Percentiles rank a stretch among this genome's conserved stretches.
Evolutionary conservation across 768 basidiomycete species (phyloP).

Genomic region (Russula abietina): DNA sequence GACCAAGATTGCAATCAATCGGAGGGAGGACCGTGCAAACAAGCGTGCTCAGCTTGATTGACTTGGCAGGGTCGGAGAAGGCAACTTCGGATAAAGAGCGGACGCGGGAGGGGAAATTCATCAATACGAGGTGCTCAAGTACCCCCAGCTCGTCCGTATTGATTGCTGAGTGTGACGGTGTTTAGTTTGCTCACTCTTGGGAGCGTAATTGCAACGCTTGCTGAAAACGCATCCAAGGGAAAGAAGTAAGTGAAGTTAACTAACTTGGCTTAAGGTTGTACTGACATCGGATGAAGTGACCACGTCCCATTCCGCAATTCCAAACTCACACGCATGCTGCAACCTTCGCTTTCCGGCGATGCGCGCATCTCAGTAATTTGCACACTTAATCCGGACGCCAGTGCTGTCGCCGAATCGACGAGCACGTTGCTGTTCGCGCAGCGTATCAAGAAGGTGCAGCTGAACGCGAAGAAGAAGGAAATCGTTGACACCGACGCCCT

Average conservation of each 20-base stretch:
- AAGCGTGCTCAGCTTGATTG: conserved; percentile 80
- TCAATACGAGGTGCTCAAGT: conserved; percentile 72
- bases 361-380: conserved; percentile 95
- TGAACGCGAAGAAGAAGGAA: conserved; percentile 90
- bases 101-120: conserved; percentile 94
- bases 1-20: conserved; percentile 65
- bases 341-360: conserved; percentile 92
- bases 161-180: conserved; percentile 7
- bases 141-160: background rate
- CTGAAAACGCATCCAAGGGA: conserved; percentile 75
- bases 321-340: conserved; percentile 89
- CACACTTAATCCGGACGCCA: conserved; percentile 82
- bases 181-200: conserved; percentile 83
- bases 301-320: conserved; percentile 95
- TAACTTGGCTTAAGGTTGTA: background rate
- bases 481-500: conserved; percentile 89
- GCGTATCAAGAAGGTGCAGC: conserved; percentile 84
- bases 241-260: conserved; percentile 46
- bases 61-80: conserved; percentile 94
- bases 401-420: conserved; percentile 75
- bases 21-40: conserved; percentile 76
- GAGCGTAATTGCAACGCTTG: conserved; percentile 85
- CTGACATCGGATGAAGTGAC: conserved; percentile 42
- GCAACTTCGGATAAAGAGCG: conserved; percentile 94
- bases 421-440: conserved; percentile 90